Conservation (phyloP, 768 basidiomycete species). For the Macrolepiota fuliginosa region DNA sequence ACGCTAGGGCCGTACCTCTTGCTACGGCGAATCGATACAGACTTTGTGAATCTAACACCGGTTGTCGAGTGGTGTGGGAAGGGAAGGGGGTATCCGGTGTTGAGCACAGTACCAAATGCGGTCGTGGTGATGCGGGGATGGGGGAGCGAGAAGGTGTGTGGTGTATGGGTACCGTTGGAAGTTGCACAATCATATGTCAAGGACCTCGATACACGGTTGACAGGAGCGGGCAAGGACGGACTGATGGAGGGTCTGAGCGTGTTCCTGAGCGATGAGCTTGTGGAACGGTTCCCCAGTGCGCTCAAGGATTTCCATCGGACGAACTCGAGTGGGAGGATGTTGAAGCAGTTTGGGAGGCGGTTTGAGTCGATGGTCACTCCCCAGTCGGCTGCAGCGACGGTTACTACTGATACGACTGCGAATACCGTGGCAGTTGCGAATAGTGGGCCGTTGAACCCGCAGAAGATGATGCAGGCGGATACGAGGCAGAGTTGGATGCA, state of each 20-base stretch:
- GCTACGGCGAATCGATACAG: constrained; percentile 74
- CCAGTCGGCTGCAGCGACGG: constrained; percentile 17
- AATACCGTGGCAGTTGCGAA: constrained; percentile 9
- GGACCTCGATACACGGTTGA: constrained; percentile 35
- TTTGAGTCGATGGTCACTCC: constrained; percentile 52
- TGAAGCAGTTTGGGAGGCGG: constrained; percentile 63
- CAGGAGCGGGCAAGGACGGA: constrained; percentile 18
- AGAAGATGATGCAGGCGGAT: constrained; percentile 21
- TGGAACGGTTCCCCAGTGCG: constrained; percentile 60
- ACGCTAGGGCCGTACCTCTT: constrained; percentile 52
- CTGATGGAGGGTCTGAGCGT: constrained; percentile 34
- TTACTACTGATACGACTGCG: constrained; percentile 16
- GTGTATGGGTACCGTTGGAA: constrained; percentile 69
- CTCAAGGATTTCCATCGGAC: constrained; percentile 55
- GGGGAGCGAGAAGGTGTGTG: constrained; percentile 51
- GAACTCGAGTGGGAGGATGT: constrained; percentile 42
- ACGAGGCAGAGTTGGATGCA: constrained; percentile 15
- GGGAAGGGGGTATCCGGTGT: constrained; percentile 25
- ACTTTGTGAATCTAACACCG: constrained; percentile 71
- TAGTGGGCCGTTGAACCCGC: constrained; percentile 8
- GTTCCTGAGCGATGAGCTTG: constrained; percentile 63
- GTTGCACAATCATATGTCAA: constrained; percentile 52
- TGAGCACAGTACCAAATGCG: constrained; percentile 42
- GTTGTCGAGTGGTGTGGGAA: constrained; percentile 32
- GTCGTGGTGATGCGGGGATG: constrained; percentile 51